Evolutionary conservation across 305 asterid genomes (phyloP), one percentile per base, ranked within the genome.

Genomic region (Ilex paraguariensis): DNA sequence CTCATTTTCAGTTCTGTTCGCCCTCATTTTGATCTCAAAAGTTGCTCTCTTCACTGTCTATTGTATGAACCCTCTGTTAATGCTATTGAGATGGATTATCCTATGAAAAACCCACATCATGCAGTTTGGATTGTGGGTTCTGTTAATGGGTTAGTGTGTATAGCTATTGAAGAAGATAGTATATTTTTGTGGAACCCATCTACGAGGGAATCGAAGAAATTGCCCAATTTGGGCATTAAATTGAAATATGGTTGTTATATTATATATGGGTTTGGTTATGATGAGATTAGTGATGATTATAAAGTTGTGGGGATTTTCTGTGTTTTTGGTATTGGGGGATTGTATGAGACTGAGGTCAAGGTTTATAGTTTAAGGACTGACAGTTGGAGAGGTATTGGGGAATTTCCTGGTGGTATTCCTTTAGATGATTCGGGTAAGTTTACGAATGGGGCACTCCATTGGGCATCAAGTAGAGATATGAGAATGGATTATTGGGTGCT

Each of bases 101-200:
- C 85, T 2, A 50, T 51, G 53, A 69, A 73, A 13, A 55, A 50
- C 36, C 82, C 72, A 2, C 10, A 69, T 10, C 57, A 58, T 33
- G 66, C 70, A 0, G 73, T 81, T 61, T 77, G 82, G 84, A 67
- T 78, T 3, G 76, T 73, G 71, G 95, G 91, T 56, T 81, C 88
- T 61, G 67, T 76, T 62, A 76, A 79, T 75, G 88, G 90, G 15
- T 60, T 87, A 45, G 59, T 84, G 10, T 82, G 85, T 69, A 11
- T 79, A 11, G 78, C 79, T 16, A 53, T 66, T 50, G 65, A 53
- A 32, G 87, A 75, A 33, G 62, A 48, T 0, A 66, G 62, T 14
- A 40, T 81, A 55, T 69, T 44, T 56, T 32, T 87, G 6, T 87
- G 85, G 92, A 87, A 87, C 72, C 90, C 88, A 1, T 15, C 75